These are phyloP conservation scores for Coemansia sp. DNA, from an alignment of 192 early-diverging fungal genomes.

Conservation along the genomic window DNA sequence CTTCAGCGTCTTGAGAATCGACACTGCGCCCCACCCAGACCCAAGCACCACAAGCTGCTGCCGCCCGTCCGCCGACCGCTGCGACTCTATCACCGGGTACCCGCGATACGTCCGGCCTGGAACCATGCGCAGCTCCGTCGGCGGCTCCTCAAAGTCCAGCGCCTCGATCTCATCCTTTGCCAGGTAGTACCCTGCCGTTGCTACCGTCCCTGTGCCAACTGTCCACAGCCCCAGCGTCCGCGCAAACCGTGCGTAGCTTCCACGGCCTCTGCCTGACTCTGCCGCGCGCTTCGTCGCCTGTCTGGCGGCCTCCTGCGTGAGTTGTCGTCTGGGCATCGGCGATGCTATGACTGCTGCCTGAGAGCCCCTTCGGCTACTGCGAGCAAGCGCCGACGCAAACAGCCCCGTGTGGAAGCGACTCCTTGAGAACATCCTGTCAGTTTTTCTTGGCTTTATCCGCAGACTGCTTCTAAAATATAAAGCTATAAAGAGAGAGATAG, in stretches of 20 bases:
- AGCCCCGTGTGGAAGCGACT: background rate
- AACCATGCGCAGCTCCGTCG: conserved; percentile 30
- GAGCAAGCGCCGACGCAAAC: background rate
- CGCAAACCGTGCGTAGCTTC: conserved; percentile 19
- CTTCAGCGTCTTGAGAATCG: conserved; percentile 71
- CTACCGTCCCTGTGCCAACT: conserved; percentile 13
- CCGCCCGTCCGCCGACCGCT: conserved; percentile 12
- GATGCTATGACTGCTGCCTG: background rate
- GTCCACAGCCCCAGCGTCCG: conserved; percentile 32
- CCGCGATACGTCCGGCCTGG: conserved; percentile 16
- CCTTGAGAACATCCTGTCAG: no score
- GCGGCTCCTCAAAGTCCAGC: conserved; percentile 40
- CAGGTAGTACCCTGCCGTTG: conserved; percentile 22
- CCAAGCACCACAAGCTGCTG: conserved; percentile 55
- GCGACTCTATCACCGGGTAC: conserved; percentile 28
- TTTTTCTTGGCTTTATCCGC: background rate
- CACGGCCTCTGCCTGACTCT: background rate
- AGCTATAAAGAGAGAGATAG: background rate
- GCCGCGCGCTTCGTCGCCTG: background rate
- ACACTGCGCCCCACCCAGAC: conserved; percentile 54
- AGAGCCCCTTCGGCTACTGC: background rate
- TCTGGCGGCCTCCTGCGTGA: background rate
- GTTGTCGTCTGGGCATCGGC: background rate
- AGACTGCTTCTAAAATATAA: background rate
- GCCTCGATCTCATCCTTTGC: conserved; percentile 43